Percentiles rank a stretch among this genome's conserved stretches.
Evolutionary conservation across 208 protist genomes (phyloP).

Genomic region (Trypanosomatidae sp.): DNA sequence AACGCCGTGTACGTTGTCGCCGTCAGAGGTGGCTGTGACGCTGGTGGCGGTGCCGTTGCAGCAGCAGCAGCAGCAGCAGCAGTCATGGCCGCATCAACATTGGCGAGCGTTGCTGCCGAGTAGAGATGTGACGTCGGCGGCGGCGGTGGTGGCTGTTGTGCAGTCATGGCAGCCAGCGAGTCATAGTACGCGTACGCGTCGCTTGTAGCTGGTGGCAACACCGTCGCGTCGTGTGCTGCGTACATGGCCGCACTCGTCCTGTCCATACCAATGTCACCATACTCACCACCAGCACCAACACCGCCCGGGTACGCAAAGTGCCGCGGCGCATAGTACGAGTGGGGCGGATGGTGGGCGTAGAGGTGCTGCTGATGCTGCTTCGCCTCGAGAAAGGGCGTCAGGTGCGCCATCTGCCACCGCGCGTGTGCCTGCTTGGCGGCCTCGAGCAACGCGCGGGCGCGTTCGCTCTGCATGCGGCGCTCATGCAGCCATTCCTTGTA

Average conservation of each 20-base stretch:
- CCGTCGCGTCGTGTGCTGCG: conserved; percentile 96
- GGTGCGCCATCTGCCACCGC: conserved; percentile 26
- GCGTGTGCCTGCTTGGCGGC: conserved; percentile 38
- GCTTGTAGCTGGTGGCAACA: too few relatives aligned
- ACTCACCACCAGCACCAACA: not conserved
- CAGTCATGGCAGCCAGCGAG: too few relatives aligned
- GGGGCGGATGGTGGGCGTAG: not conserved
- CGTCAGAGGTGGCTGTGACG: too few relatives aligned
- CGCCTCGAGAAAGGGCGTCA: not conserved
- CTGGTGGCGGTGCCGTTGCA: too few relatives aligned
- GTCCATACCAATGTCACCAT: not conserved
- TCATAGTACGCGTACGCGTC: too few relatives aligned
- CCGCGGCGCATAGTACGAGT: not conserved
- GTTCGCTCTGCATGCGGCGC: conserved; percentile 18
- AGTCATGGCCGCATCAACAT: too few relatives aligned
- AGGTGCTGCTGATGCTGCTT: conserved; percentile 1
- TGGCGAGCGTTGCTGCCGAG: too few relatives aligned
- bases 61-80: too few relatives aligned
- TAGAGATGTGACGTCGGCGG: too few relatives aligned
- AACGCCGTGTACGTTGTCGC: too few relatives aligned
- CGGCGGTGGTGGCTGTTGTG: too few relatives aligned
- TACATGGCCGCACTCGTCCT: conserved; percentile 63
- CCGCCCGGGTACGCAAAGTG: not conserved
- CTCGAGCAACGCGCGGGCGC: conserved; percentile 23
- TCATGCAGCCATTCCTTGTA: conserved; percentile 58